Conservation (phyloP, 2,329 filamentous ascomycete species). For the Talaromyces sp. region DNA sequence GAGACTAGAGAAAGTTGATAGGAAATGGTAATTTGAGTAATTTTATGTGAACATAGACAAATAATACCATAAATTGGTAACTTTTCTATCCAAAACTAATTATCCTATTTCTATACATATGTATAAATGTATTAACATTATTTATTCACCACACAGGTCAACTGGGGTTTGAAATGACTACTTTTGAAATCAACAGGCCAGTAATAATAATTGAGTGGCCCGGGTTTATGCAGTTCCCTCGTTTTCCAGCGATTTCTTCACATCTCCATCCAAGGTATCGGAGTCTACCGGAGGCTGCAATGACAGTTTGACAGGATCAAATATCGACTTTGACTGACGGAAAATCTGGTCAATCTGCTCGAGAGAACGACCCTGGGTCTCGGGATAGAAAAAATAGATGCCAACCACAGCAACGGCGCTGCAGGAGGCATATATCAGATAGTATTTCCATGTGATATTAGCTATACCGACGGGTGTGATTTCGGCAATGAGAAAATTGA, state of each 20-base stretch:
- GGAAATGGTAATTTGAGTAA: neutral
- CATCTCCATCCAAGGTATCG: neutral
- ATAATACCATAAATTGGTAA: neutral
- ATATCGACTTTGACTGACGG: conserved; percentile 9
- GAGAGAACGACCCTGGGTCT: conserved; percentile 17
- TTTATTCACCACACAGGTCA: neutral
- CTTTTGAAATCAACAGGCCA: neutral
- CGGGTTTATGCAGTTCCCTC: neutral
- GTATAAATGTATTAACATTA: neutral
- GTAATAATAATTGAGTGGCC: neutral
- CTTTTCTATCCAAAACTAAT: too few relatives aligned
- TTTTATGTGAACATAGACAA: neutral
- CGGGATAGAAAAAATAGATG: neutral
- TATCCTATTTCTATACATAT: neutral
- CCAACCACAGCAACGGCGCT: neutral
- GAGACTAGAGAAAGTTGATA: neutral
- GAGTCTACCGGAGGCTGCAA: neutral
- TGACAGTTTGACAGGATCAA: conserved; percentile 13
- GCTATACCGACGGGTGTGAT: neutral
- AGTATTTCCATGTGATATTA: conserved; percentile 1
- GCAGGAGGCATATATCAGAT: neutral
- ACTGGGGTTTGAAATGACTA: neutral
- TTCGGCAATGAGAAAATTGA: conserved; percentile 3
- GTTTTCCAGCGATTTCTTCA: neutral
- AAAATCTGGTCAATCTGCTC: conserved; percentile 25